Conservation (phyloP, 2,329 filamentous ascomycete species). For the Sporothrix dimorphospora region DNA sequence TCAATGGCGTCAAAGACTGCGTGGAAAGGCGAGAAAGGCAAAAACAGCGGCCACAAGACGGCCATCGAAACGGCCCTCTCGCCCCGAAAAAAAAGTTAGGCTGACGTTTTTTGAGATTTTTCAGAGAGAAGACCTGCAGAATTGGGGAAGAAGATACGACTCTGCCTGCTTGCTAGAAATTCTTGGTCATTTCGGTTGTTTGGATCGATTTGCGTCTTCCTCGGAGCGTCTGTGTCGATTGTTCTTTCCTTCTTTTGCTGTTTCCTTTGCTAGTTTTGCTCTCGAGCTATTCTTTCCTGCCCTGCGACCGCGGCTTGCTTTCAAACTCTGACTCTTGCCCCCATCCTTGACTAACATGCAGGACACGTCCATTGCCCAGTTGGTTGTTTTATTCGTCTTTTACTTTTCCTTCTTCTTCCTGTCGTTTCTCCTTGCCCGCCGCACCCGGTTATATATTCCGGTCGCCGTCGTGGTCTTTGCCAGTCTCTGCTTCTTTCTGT, state of each 20-base stretch:
- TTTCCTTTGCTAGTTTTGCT: not conserved
- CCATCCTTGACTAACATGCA: not conserved
- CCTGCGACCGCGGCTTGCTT: not conserved
- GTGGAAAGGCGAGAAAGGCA: not conserved
- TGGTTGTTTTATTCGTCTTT: not conserved
- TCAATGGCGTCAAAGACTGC: conserved; percentile 3
- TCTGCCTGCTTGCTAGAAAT: not conserved
- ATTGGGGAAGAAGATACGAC: conserved; percentile 25
- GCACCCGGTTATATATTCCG: conserved; percentile 16
- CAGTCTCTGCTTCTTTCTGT: conserved; percentile 11
- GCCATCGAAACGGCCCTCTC: not conserved
- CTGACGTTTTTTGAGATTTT: not conserved
- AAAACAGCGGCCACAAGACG: not conserved
- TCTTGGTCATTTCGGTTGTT: not conserved
- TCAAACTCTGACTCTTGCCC: not conserved
- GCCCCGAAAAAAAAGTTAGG: not conserved
- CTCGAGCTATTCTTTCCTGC: not conserved
- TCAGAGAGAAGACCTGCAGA: not conserved
- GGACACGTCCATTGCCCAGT: not conserved
- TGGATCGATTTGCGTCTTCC: not conserved
- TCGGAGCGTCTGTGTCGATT: not conserved
- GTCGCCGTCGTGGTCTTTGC: not conserved
- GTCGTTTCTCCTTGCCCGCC: not conserved
- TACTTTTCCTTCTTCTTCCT: not conserved
- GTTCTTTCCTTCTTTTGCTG: not conserved